phyloP scores from a whole-genome alignment of 129 eudicot species.

The Flaveria trinervia region DNA sequence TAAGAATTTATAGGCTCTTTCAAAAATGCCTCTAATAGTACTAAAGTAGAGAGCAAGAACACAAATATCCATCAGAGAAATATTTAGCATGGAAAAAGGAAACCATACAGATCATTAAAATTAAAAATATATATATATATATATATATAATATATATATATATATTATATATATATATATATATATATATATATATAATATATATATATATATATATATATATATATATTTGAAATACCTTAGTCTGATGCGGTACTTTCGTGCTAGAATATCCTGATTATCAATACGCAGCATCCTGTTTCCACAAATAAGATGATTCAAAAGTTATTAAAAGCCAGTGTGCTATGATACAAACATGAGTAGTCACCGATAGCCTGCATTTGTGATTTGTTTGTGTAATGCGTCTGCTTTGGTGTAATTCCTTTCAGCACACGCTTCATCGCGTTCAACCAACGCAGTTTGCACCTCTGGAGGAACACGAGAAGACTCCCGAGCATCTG shows the following conservation, averaged over 20 bases:
- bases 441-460: conserved; percentile 57
- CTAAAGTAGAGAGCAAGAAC: neutral
- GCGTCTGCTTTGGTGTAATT: conserved; percentile 62
- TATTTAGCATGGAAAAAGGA: too few species aligned
- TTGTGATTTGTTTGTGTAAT: conserved; percentile 55
- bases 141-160: too few species aligned
- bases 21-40: too few species aligned
- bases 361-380: conserved; percentile 63
- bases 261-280: conserved; percentile 70
- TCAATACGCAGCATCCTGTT: conserved; percentile 56
- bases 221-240: too few species aligned
- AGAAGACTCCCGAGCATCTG: conserved; percentile 64
- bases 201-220: too few species aligned
- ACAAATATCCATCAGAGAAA: neutral
- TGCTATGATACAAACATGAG: neutral
- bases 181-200: too few species aligned
- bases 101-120: too few species aligned
- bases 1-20: too few species aligned
- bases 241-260: conserved; percentile 75
- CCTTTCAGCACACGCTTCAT: conserved; percentile 60
- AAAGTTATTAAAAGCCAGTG: neutral
- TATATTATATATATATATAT: too few species aligned
- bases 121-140: too few species aligned
- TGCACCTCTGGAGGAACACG: conserved; percentile 69
- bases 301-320: neutral